Evolutionary conservation across 106 monocot genomes (phyloP), one percentile per base, ranked within the genome.

Genomic region (Allium cepa): DNA sequence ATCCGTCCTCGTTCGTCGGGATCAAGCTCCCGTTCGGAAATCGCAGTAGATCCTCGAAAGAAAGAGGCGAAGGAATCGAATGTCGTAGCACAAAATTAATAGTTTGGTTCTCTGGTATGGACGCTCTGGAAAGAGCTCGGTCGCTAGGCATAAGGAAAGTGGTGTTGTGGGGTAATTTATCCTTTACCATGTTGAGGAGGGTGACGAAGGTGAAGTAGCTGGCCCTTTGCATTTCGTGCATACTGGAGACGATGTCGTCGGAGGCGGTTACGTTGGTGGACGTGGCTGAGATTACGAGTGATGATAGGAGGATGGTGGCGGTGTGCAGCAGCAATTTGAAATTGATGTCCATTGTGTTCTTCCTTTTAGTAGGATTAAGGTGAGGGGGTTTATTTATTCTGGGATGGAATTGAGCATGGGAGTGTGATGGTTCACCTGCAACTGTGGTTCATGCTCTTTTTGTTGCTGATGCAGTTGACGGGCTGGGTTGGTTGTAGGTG

Each of bases 91-190:
- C 4, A 46, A 61, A 67, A 46, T 50, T 49, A 8, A 46, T 13
- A 8, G 82, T 75, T 58, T 72, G 27, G 74, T 64, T 71, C 51
- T 75, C 72, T 0, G 85, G 53, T 46, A 86, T 62, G 11, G 63
- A 18, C 26, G 66, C 63, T 6, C 69, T 57, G 13, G 90, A 85
- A 49, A 85, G 72, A 70, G 72, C 66, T 55, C 71, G 53, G 51
- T 90, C 90, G 46, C 57, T 73, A 8, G 85, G 85, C 85, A 86
- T 78, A 36, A 90, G 71, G 69, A 90, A 83, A 27, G 85, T 83
- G 66, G 74, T 73, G 75, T 90, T 83, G 45, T 59, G 49, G 10
- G 80, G 77, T 45, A 85, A 67, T 49, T 65, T 55, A 17, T 73
- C 71, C 26, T 56, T 66, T 26, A 78, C 85, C 82, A 78, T 82